Conservation (phyloP, 768 basidiomycete genomes). For the Tremella mesenterica region DNA sequence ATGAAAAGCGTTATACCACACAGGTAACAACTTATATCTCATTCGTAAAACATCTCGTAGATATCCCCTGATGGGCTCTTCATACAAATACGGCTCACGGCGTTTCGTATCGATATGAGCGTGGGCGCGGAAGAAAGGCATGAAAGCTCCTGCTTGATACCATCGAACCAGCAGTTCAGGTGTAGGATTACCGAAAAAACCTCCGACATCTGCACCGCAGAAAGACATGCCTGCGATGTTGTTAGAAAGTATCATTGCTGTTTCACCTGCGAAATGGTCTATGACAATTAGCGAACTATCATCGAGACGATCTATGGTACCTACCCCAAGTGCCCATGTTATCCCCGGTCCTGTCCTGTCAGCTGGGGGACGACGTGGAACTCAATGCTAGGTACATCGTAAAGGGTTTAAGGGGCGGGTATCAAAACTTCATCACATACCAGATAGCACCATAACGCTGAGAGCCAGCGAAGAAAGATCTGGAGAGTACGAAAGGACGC, state of each 20-base stretch:
- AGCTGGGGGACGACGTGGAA: background rate
- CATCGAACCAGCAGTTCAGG: constrained; percentile 91
- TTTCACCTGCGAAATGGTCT: constrained; percentile 85
- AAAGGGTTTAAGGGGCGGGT: too few species aligned
- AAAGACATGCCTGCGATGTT: constrained; percentile 86
- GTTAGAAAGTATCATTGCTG: constrained; percentile 86
- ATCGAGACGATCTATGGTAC: background rate
- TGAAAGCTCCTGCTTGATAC: constrained; percentile 92
- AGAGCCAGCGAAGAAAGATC: constrained; percentile 89
- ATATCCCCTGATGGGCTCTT: constrained; percentile 78
- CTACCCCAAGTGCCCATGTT: constrained; percentile 82
- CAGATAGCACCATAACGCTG: constrained; percentile 96
- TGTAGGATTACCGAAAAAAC: constrained; percentile 95
- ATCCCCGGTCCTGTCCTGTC: constrained; percentile 72
- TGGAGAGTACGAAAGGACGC: constrained; percentile 90
- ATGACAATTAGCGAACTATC: constrained; percentile 5
- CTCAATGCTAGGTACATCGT: too few species aligned
- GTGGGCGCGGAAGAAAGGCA: constrained; percentile 97
- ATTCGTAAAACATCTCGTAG: constrained; percentile 68
- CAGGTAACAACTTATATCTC: constrained; percentile 74
- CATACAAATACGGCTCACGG: constrained; percentile 85
- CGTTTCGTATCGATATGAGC: constrained; percentile 97
- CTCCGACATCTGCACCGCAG: constrained; percentile 91
- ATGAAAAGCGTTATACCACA: constrained; percentile 97
- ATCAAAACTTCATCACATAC: constrained; percentile 42